Evolutionary conservation across 2,329 filamentous ascomycete species (phyloP), one percentile per base, ranked within the genome.

Genomic region (Penicillium hesseltinei): DNA sequence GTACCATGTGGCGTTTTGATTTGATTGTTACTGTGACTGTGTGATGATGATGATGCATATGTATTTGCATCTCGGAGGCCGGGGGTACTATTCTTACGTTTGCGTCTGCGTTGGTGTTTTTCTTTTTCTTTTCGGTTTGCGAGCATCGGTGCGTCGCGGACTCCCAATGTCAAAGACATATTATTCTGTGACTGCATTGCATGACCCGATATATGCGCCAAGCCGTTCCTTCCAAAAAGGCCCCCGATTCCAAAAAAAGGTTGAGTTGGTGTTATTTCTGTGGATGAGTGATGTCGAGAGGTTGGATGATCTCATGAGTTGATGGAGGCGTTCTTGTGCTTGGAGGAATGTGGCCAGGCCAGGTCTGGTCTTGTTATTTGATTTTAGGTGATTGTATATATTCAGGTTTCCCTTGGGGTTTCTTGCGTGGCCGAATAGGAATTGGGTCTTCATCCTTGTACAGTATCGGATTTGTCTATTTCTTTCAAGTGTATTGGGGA

Each of bases 1-100:
- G 62, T 65, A 65, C 51, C 42, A 66, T 60, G 59, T 47, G 62
- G 62, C 60, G 60, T 63, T 64, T 46, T 50, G 27, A 51, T 49
- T 56, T 62, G 17, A 21, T 19, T 36, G 23, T 36, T 33, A 25
- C 3, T 48, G 56, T 51, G 55, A 44, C 10, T 43, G 23, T 23
- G 23, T 46, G 36, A 21, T 35, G 33, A 27, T 35, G 33, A 25
- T 51, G 42, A 54, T 40, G 47, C 48, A 40, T 57, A 52, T 63
- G 29, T 55, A 49, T 64, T 36, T 60, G 64, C 62, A 62, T 66
- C 60, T 42, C 43, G 33, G 35, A 47, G 38, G 45, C 54, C 23
- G 47, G 54, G 53, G 48, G 31, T 44, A 21, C 40, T 23, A 45
- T 13, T 42, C 25, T 27, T 42, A 38, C 10, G 11, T 35, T 43